Percentiles rank a stretch among this genome's conserved stretches.
phyloP scores from a whole-genome alignment of 129 eudicot species.

The Mikania micrantha region DNA sequence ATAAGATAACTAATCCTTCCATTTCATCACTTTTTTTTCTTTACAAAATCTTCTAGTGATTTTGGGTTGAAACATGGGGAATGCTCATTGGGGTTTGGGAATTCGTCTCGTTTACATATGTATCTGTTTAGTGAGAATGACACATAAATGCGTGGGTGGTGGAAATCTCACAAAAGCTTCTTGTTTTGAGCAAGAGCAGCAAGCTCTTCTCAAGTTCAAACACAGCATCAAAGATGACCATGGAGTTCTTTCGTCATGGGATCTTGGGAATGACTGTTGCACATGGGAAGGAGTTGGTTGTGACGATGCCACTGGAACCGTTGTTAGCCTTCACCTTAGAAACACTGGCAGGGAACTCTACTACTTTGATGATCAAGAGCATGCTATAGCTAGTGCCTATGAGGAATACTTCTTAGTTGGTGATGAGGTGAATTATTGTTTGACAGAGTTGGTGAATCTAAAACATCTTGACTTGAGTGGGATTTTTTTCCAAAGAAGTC shows the following conservation, averaged over 20 bases:
- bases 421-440: background rate
- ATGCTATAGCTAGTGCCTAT: background rate
- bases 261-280: background rate
- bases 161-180: background rate
- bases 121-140: background rate
- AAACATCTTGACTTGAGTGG: constrained; percentile 15
- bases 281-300: background rate
- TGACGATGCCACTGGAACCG: background rate
- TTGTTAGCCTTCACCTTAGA: background rate
- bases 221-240: background rate
- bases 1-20: background rate
- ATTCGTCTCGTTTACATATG: background rate
- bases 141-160: background rate
- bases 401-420: background rate
- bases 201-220: constrained; percentile 22
- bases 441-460: background rate
- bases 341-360: background rate
- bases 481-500: background rate
- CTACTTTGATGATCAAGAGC: too few species aligned
- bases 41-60: too few species aligned
- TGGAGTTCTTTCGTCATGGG: background rate
- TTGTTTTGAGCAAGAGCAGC: constrained; percentile 2
- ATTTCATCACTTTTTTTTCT: background rate
- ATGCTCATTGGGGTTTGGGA: background rate
- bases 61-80: background rate